A percentile compares a stretch with the other conserved stretches of the same genome.
These are phyloP conservation scores for Calonectria leucothoes DNA, from an alignment of 2,329 filamentous ascomycete species.

Conservation along the genomic window DNA sequence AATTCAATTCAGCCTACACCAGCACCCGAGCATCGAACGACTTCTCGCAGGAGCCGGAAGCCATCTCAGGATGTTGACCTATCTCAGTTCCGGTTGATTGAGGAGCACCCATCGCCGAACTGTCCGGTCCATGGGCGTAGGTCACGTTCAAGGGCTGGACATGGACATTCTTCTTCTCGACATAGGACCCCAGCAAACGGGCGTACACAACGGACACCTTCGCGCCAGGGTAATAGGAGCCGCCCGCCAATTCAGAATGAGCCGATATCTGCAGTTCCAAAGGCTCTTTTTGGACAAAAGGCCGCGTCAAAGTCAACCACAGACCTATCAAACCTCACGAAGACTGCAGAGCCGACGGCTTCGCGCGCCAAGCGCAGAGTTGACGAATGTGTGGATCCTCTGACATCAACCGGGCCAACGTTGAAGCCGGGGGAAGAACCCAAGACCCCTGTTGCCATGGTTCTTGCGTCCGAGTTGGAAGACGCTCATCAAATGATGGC, in stretches of 20 bases:
- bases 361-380: not conserved
- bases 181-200: conserved; percentile 5
- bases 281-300: not conserved
- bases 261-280: conserved; percentile 10
- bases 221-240: conserved; percentile 1
- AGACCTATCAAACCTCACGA: not conserved
- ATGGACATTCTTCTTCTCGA: conserved; percentile 13
- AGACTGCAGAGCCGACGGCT: not conserved
- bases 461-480: conserved; percentile 22
- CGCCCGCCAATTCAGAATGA: not conserved
- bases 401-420: not conserved
- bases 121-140: conserved; percentile 36
- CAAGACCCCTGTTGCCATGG: conserved; percentile 38
- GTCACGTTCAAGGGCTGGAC: conserved; percentile 28
- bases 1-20: not conserved
- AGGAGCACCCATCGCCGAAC: conserved; percentile 34
- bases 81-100: conserved; percentile 37
- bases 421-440: conserved; percentile 18
- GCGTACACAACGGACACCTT: not conserved
- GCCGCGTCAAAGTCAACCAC: conserved; percentile 11
- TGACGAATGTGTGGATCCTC: not conserved
- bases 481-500: not conserved
- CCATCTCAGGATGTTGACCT: conserved; percentile 30
- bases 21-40: conserved; percentile 5
- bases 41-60: conserved; percentile 13